phyloP scores from a whole-genome alignment of 345 rosid species.

The Aquilaria malaccensis region DNA sequence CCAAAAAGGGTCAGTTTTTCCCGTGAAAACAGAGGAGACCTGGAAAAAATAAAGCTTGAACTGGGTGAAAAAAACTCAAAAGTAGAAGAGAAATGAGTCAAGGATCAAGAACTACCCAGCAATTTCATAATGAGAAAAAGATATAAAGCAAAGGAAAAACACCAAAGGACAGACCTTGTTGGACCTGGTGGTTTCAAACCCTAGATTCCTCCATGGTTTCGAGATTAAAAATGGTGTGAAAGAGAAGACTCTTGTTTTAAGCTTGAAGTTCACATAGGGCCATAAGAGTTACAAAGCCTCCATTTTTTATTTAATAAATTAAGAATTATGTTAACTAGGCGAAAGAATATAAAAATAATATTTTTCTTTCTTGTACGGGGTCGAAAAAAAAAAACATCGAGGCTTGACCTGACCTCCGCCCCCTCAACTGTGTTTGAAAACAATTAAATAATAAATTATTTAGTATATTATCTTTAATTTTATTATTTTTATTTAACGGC shows the following conservation, averaged over 20 bases:
- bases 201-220: conserved; percentile 44
- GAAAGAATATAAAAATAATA: too few relatives aligned
- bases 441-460: too few relatives aligned
- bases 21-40: conserved; percentile 4
- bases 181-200: conserved; percentile 45
- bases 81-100: conserved; percentile 6
- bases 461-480: too few relatives aligned
- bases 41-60: conserved; percentile 15
- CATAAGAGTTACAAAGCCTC: conserved; percentile 38
- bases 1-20: conserved; percentile 1
- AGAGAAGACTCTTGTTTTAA: conserved; percentile 48
- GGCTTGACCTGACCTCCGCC: too few relatives aligned
- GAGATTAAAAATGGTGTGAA: conserved; percentile 65
- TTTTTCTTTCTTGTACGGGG: too few relatives aligned
- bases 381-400: too few relatives aligned
- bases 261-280: conserved; percentile 41
- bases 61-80: conserved; percentile 7
- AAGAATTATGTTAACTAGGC: too few relatives aligned
- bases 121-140: conserved; percentile 7
- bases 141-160: conserved; percentile 13
- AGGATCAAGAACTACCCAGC: conserved; percentile 6
- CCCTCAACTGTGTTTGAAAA: too few relatives aligned
- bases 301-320: conserved; percentile 5
- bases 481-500: too few relatives aligned
- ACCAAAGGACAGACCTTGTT: conserved; percentile 30